These are phyloP conservation scores for Buddleja alternifolia DNA, from an alignment of 257 asterid genomes.

Conservation along the genomic window DNA sequence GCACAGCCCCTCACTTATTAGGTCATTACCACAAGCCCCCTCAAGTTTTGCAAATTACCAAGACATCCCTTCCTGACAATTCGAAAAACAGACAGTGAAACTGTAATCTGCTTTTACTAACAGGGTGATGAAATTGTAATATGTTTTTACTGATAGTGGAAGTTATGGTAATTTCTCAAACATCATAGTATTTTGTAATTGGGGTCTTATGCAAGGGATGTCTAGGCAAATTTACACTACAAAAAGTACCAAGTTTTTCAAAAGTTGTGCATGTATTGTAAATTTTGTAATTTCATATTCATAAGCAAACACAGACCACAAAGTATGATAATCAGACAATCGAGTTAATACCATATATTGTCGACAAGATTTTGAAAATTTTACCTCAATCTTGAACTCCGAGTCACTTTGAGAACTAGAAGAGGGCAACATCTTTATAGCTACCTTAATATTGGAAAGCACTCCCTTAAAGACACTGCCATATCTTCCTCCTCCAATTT, in stretches of 20 bases:
- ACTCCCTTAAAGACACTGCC: constrained; percentile 82
- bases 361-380: background rate
- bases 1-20: no score
- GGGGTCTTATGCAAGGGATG: no score
- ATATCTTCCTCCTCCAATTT: constrained; percentile 78
- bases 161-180: no score
- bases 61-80: no score
- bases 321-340: background rate
- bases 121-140: no score
- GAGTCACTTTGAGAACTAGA: constrained; percentile 73
- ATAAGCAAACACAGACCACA: constrained; percentile 10
- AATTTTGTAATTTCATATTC: background rate
- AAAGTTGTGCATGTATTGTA: constrained; percentile 1
- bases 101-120: no score
- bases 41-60: no score
- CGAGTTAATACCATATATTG: constrained; percentile 14
- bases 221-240: no score
- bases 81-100: no score
- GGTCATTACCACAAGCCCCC: no score
- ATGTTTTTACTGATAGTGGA: no score
- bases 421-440: constrained; percentile 84
- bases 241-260: background rate
- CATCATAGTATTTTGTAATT: no score
- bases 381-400: constrained; percentile 79
- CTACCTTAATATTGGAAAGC: constrained; percentile 65